These are phyloP conservation scores for Chaetomiaceae sp. DNA, from an alignment of 2,329 filamentous ascomycete genomes.

Conservation along the genomic window DNA sequence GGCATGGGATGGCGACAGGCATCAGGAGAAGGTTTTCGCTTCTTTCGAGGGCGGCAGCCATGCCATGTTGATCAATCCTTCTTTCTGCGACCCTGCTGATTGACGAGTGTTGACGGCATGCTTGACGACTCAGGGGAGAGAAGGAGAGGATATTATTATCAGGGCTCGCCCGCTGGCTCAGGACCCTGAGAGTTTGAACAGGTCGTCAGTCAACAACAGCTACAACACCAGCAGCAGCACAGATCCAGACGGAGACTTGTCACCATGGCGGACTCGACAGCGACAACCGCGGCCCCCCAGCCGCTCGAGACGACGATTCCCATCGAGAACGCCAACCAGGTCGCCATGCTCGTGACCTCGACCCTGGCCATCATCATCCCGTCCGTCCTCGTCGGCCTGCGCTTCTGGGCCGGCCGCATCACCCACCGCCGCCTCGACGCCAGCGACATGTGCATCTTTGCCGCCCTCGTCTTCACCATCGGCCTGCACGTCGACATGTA, in stretches of 20 bases:
- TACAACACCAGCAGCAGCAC: too few species aligned
- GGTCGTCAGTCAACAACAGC: not conserved
- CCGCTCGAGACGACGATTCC: not conserved
- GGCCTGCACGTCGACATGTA: constrained; percentile 5
- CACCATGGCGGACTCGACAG: too few species aligned
- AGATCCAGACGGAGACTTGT: too few species aligned
- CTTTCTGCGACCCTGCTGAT: too few species aligned
- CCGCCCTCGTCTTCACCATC: constrained; percentile 4
- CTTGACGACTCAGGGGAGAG: too few species aligned
- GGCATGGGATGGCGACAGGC: too few species aligned
- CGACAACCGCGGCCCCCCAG: not conserved
- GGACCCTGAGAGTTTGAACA: not conserved
- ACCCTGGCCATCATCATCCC: not conserved
- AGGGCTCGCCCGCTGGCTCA: too few species aligned
- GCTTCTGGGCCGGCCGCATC: not conserved
- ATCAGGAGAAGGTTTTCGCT: too few species aligned
- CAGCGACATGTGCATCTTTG: not conserved
- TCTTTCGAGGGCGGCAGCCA: too few species aligned
- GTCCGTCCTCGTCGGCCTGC: not conserved
- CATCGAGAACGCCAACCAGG: not conserved
- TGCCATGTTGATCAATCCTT: too few species aligned
- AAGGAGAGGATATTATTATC: too few species aligned
- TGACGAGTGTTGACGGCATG: too few species aligned
- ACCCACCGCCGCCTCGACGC: not conserved
- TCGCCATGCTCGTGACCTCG: constrained; percentile 1